phyloP scores from a whole-genome alignment of 1,284 basidiomycete genomes.

The Amylostereum areolatum region DNA sequence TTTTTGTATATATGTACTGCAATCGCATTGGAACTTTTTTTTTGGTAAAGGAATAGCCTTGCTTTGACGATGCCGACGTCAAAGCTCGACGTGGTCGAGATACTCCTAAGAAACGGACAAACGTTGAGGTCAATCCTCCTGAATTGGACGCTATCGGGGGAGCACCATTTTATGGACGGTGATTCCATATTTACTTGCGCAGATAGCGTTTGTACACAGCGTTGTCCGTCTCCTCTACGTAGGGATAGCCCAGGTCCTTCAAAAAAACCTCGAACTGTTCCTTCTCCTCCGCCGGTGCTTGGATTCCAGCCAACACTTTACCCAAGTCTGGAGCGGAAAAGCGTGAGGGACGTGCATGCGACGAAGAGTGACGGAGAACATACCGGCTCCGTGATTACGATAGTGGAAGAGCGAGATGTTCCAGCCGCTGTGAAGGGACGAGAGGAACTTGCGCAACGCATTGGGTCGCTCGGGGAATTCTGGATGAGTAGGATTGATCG shows the following conservation, averaged over 20 bases:
- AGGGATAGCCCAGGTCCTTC: constrained; percentile 76
- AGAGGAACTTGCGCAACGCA: constrained; percentile 86
- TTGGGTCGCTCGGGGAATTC: constrained; percentile 97
- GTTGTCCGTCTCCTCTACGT: constrained; percentile 92
- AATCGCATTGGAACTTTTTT: too few species aligned
- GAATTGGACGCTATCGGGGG: too few species aligned
- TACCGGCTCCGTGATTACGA: constrained; percentile 92
- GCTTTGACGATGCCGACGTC: too few species aligned
- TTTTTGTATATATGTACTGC: too few species aligned
- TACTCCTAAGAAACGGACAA: too few species aligned
- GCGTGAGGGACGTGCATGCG: constrained; percentile 1
- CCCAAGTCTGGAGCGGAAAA: constrained; percentile 62
- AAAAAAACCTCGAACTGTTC: constrained; percentile 73
- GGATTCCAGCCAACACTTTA: constrained; percentile 89
- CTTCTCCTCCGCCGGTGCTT: constrained; percentile 72
- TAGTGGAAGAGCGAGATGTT: constrained; percentile 98
- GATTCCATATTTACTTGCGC: constrained; percentile 11
- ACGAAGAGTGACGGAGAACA: constrained; percentile 18
- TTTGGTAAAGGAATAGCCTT: too few species aligned
- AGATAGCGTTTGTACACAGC: constrained; percentile 80
- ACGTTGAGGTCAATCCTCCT: too few species aligned
- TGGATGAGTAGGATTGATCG: constrained; percentile 23
- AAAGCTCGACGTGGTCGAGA: too few species aligned
- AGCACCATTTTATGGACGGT: too few species aligned
- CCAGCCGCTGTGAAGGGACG: constrained; percentile 81